Evolutionary conservation across 208 protist genomes (phyloP).

Genomic region (Leishmania aethiopica): DNA sequence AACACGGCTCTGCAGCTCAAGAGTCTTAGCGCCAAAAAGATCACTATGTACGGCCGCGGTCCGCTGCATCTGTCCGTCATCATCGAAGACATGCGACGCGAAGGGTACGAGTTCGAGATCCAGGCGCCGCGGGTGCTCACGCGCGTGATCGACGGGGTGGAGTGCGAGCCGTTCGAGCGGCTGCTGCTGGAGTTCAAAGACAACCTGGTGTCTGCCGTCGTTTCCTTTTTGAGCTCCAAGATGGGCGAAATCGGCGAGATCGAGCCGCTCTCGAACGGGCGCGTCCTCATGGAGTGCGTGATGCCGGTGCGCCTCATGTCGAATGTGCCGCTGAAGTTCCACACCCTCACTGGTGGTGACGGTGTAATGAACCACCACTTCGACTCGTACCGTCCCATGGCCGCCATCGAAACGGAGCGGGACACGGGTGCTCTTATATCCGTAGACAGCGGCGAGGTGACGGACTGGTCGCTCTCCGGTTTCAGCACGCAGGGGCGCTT

Average conservation of each 20-base stretch:
- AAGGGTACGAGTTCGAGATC: slow-evolving; percentile 97
- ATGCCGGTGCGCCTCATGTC: slow-evolving; percentile 91
- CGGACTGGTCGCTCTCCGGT: slow-evolving; percentile 85
- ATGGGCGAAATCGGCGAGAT: slow-evolving; percentile 92
- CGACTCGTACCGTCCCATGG: slow-evolving; percentile 81
- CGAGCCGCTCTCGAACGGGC: slow-evolving; percentile 72
- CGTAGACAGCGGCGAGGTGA: slow-evolving; percentile 83
- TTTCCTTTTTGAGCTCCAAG: slow-evolving; percentile 87
- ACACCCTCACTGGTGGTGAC: slow-evolving; percentile 87
- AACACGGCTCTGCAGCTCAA: slow-evolving; percentile 93
- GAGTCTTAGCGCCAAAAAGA: slow-evolving; percentile 45
- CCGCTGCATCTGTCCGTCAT: slow-evolving; percentile 98
- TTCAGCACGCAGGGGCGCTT: slow-evolving; percentile 81
- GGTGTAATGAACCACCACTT: slow-evolving; percentile 91
- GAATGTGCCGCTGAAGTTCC: slow-evolving; percentile 81
- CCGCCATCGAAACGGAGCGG: slow-evolving; percentile 60
- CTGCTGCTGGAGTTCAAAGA: slow-evolving; percentile 86
- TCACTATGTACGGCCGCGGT: slow-evolving; percentile 93
- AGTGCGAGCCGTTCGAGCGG: slow-evolving; percentile 89
- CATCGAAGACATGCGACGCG: slow-evolving; percentile 97
- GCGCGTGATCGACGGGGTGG: slow-evolving; percentile 69
- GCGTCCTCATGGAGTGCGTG: slow-evolving; percentile 82
- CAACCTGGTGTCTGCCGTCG: slow-evolving; percentile 63
- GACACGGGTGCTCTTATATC: slow-evolving; percentile 90
- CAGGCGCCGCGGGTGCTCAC: slow-evolving; percentile 94